phyloP scores from a whole-genome alignment of 192 early-diverging fungal genomes.

The Rhizophagus clarus region DNA sequence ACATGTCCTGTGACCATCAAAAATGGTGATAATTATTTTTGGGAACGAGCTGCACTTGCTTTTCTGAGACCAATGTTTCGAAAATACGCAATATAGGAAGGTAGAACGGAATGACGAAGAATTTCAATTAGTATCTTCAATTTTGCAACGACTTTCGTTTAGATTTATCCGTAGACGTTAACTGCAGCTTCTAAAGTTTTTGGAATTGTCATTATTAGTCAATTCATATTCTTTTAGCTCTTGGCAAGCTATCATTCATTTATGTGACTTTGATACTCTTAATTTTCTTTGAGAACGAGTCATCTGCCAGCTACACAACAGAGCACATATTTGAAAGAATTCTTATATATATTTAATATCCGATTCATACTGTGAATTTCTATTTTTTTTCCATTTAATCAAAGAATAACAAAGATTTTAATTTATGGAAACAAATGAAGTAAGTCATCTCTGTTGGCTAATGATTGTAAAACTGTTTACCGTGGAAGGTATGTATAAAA shows the following conservation, averaged over 20 bases:
- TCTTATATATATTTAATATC: constrained; percentile 68
- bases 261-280: constrained; percentile 73
- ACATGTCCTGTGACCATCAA: too few species aligned
- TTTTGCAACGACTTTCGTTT: background rate
- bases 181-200: constrained; percentile 61
- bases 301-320: constrained; percentile 68
- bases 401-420: constrained; percentile 46
- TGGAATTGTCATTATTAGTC: constrained; percentile 63
- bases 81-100: constrained; percentile 82
- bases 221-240: constrained; percentile 83
- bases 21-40: constrained; percentile 32
- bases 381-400: constrained; percentile 38
- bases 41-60: constrained; percentile 86
- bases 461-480: constrained; percentile 62
- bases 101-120: constrained; percentile 53
- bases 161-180: constrained; percentile 64
- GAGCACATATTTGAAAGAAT: constrained; percentile 70
- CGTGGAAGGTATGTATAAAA: constrained; percentile 63
- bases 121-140: background rate
- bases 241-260: constrained; percentile 79
- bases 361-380: background rate
- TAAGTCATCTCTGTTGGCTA: constrained; percentile 36
- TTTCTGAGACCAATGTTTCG: constrained; percentile 76
- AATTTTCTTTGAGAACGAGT: constrained; percentile 69
- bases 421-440: constrained; percentile 25